phyloP scores from a whole-genome alignment of 23 red algal genomes.

The Chondrus crispus region DNA sequence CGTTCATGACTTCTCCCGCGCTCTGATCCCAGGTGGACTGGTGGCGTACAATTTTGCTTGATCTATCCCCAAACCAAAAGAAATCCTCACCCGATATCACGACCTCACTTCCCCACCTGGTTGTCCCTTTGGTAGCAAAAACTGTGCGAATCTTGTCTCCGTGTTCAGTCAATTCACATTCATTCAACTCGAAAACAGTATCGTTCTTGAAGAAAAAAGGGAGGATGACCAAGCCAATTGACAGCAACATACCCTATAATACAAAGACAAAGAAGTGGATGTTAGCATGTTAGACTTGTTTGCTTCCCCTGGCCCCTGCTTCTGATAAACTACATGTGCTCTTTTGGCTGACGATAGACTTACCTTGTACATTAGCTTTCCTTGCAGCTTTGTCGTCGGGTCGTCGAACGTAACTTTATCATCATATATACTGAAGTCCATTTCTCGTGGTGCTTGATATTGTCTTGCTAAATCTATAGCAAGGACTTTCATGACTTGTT shows the following conservation, averaged over 20 bases:
- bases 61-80: slow-evolving; percentile 2
- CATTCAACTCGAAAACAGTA: neutral
- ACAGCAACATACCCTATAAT: slow-evolving; percentile 1
- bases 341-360: neutral
- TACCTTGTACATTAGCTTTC: slow-evolving; percentile 3
- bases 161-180: neutral
- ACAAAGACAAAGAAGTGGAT: neutral
- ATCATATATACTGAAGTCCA: neutral
- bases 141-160: neutral
- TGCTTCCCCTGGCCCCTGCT: neutral
- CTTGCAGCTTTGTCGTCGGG: neutral
- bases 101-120: neutral
- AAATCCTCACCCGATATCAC: neutral
- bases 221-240: neutral
- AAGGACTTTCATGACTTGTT: neutral
- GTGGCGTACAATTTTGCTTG: neutral
- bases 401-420: neutral
- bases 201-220: neutral
- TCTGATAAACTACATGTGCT: neutral
- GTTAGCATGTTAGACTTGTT: neutral
- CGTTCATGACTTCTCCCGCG: neutral
- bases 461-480: neutral
- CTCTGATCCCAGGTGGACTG: slow-evolving; percentile 18
- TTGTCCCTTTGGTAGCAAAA: neutral
- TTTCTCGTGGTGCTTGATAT: neutral